phyloP scores from a whole-genome alignment of 2,329 filamentous ascomycete species.

The Monosporascus sp. region DNA sequence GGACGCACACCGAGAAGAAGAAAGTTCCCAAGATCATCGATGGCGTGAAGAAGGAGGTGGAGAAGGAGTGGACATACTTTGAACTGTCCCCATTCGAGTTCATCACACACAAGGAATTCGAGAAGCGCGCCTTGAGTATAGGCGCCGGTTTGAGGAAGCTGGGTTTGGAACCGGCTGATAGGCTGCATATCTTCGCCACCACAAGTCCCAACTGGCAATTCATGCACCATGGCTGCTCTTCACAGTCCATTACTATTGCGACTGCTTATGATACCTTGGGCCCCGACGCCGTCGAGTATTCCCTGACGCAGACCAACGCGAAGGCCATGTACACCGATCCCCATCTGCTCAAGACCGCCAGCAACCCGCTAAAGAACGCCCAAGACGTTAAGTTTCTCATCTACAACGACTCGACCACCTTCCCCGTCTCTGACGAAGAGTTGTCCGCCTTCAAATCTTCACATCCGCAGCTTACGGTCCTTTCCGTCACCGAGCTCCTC shows the following conservation, averaged over 20 bases:
- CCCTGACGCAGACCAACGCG: conserved; percentile 73
- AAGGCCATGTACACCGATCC: conserved; percentile 85
- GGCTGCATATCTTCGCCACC: conserved; percentile 76
- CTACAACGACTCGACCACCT: conserved; percentile 52
- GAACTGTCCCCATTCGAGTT: conserved; percentile 75
- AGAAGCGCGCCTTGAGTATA: conserved; percentile 61
- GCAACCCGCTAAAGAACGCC: conserved; percentile 49
- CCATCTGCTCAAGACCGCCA: conserved; percentile 60
- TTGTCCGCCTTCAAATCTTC: conserved; percentile 51
- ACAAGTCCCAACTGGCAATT: conserved; percentile 82
- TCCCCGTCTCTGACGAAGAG: conserved; percentile 46
- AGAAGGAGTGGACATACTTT: conserved; percentile 89
- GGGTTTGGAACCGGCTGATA: conserved; percentile 61
- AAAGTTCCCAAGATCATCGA: conserved; percentile 86
- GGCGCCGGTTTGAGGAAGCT: conserved; percentile 71
- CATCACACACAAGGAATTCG: conserved; percentile 74
- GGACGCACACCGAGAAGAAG: conserved; percentile 77
- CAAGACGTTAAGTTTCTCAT: conserved; percentile 54
- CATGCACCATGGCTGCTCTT: conserved; percentile 68
- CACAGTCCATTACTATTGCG: conserved; percentile 86
- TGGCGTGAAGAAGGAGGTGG: conserved; percentile 70
- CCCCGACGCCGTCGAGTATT: conserved; percentile 77
- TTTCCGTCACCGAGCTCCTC: conserved; percentile 51
- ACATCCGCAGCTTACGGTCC: conserved; percentile 46
- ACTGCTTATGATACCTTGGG: conserved; percentile 94